These are phyloP conservation scores for Oryza brachyantha DNA, from an alignment of 176 grass and related monocot species.

Conservation along the genomic window DNA sequence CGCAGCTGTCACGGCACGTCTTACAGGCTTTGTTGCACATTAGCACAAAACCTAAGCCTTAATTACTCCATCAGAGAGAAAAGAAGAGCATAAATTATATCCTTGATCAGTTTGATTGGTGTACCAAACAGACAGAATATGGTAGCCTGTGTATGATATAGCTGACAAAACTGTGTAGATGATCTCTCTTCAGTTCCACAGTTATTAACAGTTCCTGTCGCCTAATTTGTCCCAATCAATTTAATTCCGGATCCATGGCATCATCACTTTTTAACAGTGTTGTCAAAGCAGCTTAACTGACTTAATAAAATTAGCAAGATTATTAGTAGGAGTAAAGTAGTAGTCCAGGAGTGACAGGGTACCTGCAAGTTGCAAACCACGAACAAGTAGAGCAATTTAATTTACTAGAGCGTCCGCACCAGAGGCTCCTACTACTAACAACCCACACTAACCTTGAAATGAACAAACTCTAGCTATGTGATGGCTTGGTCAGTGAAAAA, in stretches of 20 bases:
- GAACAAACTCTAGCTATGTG: neutral
- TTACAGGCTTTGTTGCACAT: neutral
- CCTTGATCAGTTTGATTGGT: neutral
- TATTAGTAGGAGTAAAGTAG: neutral
- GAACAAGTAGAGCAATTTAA: neutral
- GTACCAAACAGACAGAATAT: neutral
- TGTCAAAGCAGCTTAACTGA: neutral
- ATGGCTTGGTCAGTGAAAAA: neutral
- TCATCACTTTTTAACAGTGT: neutral
- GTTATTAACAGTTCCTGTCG: neutral
- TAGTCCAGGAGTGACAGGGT: neutral
- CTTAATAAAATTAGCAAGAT: neutral
- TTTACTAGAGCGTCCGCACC: neutral
- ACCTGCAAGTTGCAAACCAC: neutral
- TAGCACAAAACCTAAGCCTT: neutral
- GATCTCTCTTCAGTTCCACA: neutral
- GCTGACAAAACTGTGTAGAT: too few species aligned
- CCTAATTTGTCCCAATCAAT: neutral
- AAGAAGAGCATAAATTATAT: neutral
- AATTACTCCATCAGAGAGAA: neutral
- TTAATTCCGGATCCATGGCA: neutral
- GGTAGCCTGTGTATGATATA: neutral
- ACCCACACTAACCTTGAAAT: neutral
- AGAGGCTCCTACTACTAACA: constrained; percentile 1
- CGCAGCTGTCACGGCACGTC: constrained; percentile 5